Base-by-base conservation (phyloP, 352 stramenopile genomes). In the Phytophthora pluvialis region DNA sequence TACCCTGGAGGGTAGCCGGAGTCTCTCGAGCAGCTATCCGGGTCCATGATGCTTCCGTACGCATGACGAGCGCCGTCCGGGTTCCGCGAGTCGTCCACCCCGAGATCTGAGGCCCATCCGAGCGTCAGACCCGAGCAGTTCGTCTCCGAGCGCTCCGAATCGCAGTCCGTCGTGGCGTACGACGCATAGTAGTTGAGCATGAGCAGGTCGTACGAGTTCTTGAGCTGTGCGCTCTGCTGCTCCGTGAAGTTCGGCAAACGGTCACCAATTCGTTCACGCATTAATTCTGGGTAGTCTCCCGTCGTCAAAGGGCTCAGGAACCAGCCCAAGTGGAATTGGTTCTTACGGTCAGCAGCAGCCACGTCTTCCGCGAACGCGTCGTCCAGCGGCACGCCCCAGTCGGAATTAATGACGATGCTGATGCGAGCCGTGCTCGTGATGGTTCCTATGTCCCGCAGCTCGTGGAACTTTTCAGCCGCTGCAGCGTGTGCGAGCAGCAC, bases 151-250 rank as follows among this genome's bases (percentile, higher is more conserved):
- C 57, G 57, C 8, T 67, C 55, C 12, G 66, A 77, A 7, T 67
- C 35, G 12, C 77, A 88, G 66, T 91, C 77, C 0, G 78, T 86
- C 9, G 80, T 83, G 3, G 64, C 56, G 40, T 77, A 79, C 26
- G 73, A 77, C 28, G 70, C 64, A 75, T 98, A 99, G 64, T 98
- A 91, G 66, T 99, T 98, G 8, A 98, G 68, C 48, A 97, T 97
- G 39, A 98, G 88, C 54, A 98, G 91, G 50, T 99, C 96, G 58
- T 84, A 86, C 21, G 86, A 97, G 7, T 77, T 80, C 32, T 77
- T 76, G 7, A 98, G 57, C 28, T 80, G 38, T n/a, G 75, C 70
- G 25, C 81, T 67, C 58, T 98, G 77, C 16, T 89, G 67, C 11
- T 64, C 35, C 11, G 93, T 97, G 67, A 98, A 98, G 16, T 62